phyloP scores from a whole-genome alignment of 2,329 filamentous ascomycete species.

The Epichloe elymi region DNA sequence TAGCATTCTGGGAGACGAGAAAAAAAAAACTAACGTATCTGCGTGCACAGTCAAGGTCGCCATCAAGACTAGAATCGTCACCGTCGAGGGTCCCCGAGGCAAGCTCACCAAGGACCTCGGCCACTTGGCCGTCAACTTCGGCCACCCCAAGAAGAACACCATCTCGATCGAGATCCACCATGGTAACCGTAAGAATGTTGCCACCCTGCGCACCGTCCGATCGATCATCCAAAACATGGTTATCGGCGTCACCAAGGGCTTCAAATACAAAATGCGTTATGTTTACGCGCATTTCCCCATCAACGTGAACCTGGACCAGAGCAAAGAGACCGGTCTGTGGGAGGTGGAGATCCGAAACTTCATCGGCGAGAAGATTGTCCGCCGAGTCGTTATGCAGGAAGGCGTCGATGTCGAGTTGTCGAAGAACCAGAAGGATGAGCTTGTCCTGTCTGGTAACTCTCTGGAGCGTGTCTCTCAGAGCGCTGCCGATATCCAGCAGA shows the following conservation, averaged over 20 bases:
- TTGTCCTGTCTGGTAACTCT: conserved; percentile 84
- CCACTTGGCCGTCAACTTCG: conserved; percentile 95
- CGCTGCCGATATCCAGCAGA: conserved; percentile 98
- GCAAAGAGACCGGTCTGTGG: conserved; percentile 71
- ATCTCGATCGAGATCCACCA: conserved; percentile 99
- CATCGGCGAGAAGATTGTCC: conserved; percentile 98
- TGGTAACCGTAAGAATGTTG: conserved; percentile 93
- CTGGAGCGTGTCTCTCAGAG: conserved; percentile 96
- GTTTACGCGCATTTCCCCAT: conserved; percentile 99
- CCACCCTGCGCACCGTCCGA: conserved; percentile 93
- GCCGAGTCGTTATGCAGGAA: conserved; percentile 74
- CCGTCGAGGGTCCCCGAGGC: conserved; percentile 93
- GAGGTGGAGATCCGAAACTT: conserved; percentile 99
- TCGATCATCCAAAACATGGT: conserved; percentile 98
- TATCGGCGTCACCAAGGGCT: conserved; percentile 95
- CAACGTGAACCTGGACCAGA: conserved; percentile 99
- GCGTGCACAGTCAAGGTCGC: conserved; percentile 70
- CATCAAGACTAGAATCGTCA: conserved; percentile 95
- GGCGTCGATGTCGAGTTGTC: conserved; percentile 88
- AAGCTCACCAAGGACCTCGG: conserved; percentile 95
- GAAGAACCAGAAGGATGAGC: conserved; percentile 94
- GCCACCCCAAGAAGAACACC: conserved; percentile 67
- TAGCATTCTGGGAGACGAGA: neutral
- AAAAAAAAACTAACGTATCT: conserved; percentile 15
- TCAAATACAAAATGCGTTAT: conserved; percentile 99